These are phyloP conservation scores for Obelidium mucronatum DNA, from an alignment of 192 early-diverging fungal species.

Conservation along the genomic window DNA sequence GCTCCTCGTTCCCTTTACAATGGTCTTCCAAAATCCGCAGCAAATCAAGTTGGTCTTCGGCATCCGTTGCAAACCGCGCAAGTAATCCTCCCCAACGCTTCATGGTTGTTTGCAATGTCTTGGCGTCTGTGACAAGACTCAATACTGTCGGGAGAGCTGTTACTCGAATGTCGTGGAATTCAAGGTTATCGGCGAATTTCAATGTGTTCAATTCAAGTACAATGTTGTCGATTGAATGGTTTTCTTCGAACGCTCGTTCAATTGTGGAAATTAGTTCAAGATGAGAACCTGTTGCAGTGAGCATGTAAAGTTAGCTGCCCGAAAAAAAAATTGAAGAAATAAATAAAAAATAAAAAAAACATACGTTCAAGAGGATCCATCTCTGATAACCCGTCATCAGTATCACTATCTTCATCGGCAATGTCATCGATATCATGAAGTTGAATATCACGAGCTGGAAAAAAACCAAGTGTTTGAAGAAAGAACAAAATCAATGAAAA, in stretches of 20 bases:
- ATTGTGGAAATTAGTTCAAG: constrained; percentile 77
- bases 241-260: constrained; percentile 80
- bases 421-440: constrained; percentile 26
- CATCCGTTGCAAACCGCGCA: constrained; percentile 67
- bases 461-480: not conserved
- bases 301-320: too few species aligned
- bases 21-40: constrained; percentile 48
- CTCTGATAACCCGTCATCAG: constrained; percentile 55
- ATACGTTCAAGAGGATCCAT: constrained; percentile 51
- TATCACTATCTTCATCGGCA: constrained; percentile 56
- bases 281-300: constrained; percentile 62
- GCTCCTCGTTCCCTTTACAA: constrained; percentile 42
- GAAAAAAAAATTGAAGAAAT: not conserved
- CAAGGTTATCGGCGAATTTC: constrained; percentile 85
- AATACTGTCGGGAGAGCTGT: constrained; percentile 78
- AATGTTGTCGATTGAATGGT: constrained; percentile 76
- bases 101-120: constrained; percentile 32
- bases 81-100: constrained; percentile 77
- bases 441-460: constrained; percentile 26
- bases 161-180: constrained; percentile 78
- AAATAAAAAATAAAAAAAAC: not conserved
- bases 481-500: not conserved
- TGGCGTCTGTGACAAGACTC: constrained; percentile 60
- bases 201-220: constrained; percentile 86
- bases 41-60: constrained; percentile 79